These are phyloP conservation scores for Takashimella koratensis DNA, from an alignment of 1,284 basidiomycete species.

Conservation along the genomic window DNA sequence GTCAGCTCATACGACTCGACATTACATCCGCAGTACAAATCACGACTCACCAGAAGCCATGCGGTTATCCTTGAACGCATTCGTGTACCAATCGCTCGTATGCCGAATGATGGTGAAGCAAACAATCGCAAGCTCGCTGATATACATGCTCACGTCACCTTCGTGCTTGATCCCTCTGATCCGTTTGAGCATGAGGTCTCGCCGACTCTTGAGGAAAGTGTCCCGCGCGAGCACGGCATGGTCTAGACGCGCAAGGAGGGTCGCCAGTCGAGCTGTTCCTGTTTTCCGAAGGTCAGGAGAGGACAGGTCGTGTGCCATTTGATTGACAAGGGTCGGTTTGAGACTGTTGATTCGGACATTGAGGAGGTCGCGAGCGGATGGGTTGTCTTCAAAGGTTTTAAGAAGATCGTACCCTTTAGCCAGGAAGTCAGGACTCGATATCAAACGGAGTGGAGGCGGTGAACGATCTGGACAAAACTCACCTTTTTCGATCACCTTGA, in stretches of 20 bases:
- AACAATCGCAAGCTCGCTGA: slow-evolving; percentile 48
- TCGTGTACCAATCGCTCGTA: slow-evolving; percentile 96
- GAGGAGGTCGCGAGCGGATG: slow-evolving; percentile 30
- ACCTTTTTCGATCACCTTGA: slow-evolving; percentile 79
- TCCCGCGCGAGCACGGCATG: slow-evolving; percentile 74
- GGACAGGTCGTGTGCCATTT: slow-evolving; percentile 70
- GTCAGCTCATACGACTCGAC: neutral
- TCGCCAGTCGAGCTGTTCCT: slow-evolving; percentile 65
- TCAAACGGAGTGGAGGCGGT: neutral
- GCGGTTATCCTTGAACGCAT: slow-evolving; percentile 90
- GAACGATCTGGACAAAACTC: slow-evolving; percentile 3
- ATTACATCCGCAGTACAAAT: neutral
- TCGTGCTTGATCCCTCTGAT: slow-evolving; percentile 85
- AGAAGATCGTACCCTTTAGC: slow-evolving; percentile 61
- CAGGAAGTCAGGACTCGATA: neutral
- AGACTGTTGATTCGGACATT: slow-evolving; percentile 63
- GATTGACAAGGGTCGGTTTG: slow-evolving; percentile 64
- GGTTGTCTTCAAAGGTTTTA: slow-evolving; percentile 53
- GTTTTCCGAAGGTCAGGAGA: slow-evolving; percentile 75
- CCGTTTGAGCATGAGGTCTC: slow-evolving; percentile 68
- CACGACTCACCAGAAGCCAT: slow-evolving; percentile 73
- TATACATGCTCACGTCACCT: slow-evolving; percentile 59
- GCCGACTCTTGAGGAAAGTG: slow-evolving; percentile 76
- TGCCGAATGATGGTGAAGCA: slow-evolving; percentile 53
- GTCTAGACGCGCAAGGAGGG: slow-evolving; percentile 68